Base-by-base conservation (phyloP, 2,329 filamentous ascomycete species). In the Beauveria rudraprayagi region DNA sequence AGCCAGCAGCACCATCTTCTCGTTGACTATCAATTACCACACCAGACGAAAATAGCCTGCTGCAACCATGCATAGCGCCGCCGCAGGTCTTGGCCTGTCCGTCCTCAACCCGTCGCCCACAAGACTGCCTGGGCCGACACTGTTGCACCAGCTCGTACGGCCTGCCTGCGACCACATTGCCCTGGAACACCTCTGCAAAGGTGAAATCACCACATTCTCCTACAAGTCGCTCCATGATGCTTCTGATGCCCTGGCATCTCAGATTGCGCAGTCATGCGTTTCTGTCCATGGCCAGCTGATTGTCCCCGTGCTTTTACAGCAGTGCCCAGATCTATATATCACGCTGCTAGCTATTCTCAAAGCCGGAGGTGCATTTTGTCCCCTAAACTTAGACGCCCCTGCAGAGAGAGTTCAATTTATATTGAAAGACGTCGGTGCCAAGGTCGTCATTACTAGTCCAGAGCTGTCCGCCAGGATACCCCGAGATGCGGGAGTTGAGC, bases 351-450 rank as follows among this genome's bases (percentile, higher is more conserved):
- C 88, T 3, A 83, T 93, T 58, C 77, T 96, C 52, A 92, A 92
- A 71, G 86, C 86, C 14, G 92, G 92, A 7, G 90, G 83, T 41
- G 91, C 91, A 0, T 96, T 96, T 67, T 96, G 92, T 66, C 92
- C 92, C 0, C 76, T 97, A 61, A 88, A 88, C 63, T 79, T 90
- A 54, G 92, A 96, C 72, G 84, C 87, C 0, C 92, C 92, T 0
- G 72, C 78, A 4, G 91, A 96, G 58, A 82, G 92, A 54, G 80
- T 96, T 48, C 83, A 80, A 56, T 96, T 96, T 70, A 92, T 96
- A 55, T 73, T 92, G 17, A 72, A 83, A n/a, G 91, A 97, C 77
- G 83, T 95, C 44, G 78, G 79, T 11, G 90, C 92, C 7, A 76
- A 74, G 8, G 70, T 95, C 0, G 75, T 95, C 30, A 74, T 96